phyloP scores from a whole-genome alignment of 345 rosid genomes.

The Sisymbrium irio region DNA sequence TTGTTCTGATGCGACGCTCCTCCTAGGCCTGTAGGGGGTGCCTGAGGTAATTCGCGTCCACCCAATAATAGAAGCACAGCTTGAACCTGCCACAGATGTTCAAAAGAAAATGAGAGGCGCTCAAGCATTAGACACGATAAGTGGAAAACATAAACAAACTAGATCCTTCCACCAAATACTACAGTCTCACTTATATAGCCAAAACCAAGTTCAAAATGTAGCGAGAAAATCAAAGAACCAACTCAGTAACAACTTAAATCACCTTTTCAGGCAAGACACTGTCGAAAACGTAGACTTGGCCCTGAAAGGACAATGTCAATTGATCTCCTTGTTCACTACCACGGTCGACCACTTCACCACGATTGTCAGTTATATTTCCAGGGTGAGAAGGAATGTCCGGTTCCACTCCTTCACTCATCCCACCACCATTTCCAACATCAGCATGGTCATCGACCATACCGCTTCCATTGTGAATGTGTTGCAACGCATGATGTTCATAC shows the following conservation, averaged over 20 bases:
- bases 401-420: slow-evolving; percentile 36
- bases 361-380: slow-evolving; percentile 45
- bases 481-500: slow-evolving; percentile 45
- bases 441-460: slow-evolving; percentile 42
- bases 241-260: not conserved
- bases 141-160: not conserved
- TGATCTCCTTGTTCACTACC: slow-evolving; percentile 54
- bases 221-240: not conserved
- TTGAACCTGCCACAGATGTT: slow-evolving; percentile 46
- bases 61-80: slow-evolving; percentile 63
- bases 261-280: slow-evolving; percentile 71
- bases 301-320: slow-evolving; percentile 70
- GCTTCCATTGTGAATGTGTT: slow-evolving; percentile 42
- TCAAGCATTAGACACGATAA: not conserved
- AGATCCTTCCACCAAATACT: slow-evolving; percentile 4
- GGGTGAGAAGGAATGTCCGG: slow-evolving; percentile 55
- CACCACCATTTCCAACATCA: slow-evolving; percentile 37
- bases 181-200: not conserved
- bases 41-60: slow-evolving; percentile 52
- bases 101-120: not conserved
- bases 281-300: slow-evolving; percentile 77
- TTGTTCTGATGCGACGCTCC: slow-evolving; percentile 41
- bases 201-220: not conserved
- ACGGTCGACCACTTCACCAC: slow-evolving; percentile 39
- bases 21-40: slow-evolving; percentile 33